phyloP scores from a whole-genome alignment of 2,329 filamentous ascomycete species.

The Fusarium sp. region DNA sequence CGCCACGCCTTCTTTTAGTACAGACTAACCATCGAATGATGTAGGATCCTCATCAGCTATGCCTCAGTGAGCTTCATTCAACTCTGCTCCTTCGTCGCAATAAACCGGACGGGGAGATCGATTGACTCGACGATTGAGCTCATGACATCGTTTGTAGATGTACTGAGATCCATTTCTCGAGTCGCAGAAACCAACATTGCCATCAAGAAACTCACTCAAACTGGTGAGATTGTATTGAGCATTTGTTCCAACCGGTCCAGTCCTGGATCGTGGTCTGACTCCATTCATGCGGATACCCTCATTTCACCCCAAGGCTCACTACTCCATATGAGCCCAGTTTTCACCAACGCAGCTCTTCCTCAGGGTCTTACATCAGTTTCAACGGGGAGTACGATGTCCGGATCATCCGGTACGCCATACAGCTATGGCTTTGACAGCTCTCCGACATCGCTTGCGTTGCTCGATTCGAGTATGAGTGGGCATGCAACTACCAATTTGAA shows the following conservation, averaged over 20 bases:
- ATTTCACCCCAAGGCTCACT: background rate
- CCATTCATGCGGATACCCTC: background rate
- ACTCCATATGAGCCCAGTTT: background rate
- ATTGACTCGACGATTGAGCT: background rate
- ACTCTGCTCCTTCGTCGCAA: background rate
- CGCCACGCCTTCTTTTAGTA: too few relatives aligned
- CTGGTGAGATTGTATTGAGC: background rate
- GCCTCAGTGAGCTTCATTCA: constrained; percentile 1
- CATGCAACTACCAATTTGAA: background rate
- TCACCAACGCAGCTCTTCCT: background rate
- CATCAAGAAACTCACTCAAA: background rate
- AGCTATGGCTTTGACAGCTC: background rate
- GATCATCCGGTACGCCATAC: background rate
- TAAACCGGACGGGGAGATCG: background rate
- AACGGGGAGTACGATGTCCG: background rate
- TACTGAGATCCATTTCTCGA: background rate
- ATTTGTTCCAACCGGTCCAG: background rate
- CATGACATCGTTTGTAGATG: background rate
- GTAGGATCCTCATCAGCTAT: background rate
- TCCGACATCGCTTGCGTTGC: background rate
- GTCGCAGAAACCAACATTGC: background rate
- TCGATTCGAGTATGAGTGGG: background rate
- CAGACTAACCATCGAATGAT: too few relatives aligned
- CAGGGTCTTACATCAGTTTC: background rate
- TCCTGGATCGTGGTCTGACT: background rate